phyloP scores from a whole-genome alignment of 164 flowering plant genomes.

The Santalum album region DNA sequence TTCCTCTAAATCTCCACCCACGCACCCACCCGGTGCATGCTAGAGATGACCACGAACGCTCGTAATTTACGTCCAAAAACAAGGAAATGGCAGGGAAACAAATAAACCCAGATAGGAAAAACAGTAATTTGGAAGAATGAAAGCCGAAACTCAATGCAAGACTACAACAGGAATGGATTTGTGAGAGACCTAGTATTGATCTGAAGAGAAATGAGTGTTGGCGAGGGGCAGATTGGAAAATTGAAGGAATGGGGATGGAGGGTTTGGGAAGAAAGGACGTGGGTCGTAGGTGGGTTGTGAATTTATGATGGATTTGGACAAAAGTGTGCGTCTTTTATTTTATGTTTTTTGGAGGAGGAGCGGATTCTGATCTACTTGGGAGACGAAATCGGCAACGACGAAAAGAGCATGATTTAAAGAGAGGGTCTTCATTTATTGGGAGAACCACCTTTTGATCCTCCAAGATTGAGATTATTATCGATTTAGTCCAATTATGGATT shows the following conservation, averaged over 20 bases:
- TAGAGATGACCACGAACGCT: constrained; percentile 8
- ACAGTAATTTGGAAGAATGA: background rate
- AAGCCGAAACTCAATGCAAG: too few species aligned
- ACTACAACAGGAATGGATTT: too few species aligned
- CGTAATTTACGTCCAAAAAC: constrained; percentile 26
- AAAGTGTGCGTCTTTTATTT: too few species aligned
- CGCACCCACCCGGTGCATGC: constrained; percentile 37
- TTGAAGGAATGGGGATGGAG: constrained; percentile 8
- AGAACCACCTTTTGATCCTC: too few species aligned
- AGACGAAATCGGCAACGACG: constrained; percentile 30
- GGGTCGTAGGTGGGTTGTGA: constrained; percentile 8
- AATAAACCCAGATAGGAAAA: background rate
- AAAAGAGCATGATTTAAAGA: constrained; percentile 25
- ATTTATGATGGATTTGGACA: constrained; percentile 15
- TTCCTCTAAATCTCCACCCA: constrained; percentile 9
- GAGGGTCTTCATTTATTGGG: too few species aligned
- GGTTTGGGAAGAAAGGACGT: constrained; percentile 22
- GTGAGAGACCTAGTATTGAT: too few species aligned
- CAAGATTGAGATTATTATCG: too few species aligned
- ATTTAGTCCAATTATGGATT: too few species aligned
- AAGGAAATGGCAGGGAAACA: too few species aligned
- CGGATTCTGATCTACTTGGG: constrained; percentile 22
- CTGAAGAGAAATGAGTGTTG: too few species aligned
- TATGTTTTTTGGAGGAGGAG: too few species aligned
- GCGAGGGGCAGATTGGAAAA: background rate